Percentiles rank a stretch among this genome's conserved stretches.
Conservation (phyloP, 2,329 filamentous ascomycete genomes). For the Colletotrichum sojae region DNA sequence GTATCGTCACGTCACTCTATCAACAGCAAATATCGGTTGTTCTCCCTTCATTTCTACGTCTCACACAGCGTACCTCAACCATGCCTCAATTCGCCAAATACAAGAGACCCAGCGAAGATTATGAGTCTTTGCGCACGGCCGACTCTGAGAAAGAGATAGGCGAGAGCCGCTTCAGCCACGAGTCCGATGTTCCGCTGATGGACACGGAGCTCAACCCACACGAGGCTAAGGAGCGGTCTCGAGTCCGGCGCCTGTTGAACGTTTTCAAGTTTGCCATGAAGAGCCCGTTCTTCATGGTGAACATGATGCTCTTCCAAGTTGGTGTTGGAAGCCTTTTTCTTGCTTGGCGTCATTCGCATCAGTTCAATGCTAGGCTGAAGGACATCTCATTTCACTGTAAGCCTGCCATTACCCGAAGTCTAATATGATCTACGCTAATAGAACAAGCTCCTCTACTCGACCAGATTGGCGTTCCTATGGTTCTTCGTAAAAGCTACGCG, state of each 20-base stretch:
- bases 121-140: not conserved
- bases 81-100: not conserved
- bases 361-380: slow-evolving; percentile 3
- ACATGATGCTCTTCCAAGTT: slow-evolving; percentile 16
- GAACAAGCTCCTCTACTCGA: slow-evolving; percentile 11
- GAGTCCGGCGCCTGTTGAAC: not conserved
- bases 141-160: not conserved
- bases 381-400: slow-evolving; percentile 12
- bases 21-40: not conserved
- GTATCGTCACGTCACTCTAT: not conserved
- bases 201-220: not conserved
- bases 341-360: slow-evolving; percentile 10
- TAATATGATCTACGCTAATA: not conserved
- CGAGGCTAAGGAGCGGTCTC: not conserved
- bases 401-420: not conserved
- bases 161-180: slow-evolving; percentile 7
- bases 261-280: not conserved
- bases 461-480: slow-evolving; percentile 10
- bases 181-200: slow-evolving; percentile 13
- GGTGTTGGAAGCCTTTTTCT: slow-evolving; percentile 12
- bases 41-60: not conserved
- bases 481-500: slow-evolving; percentile 21
- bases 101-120: not conserved
- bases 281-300: slow-evolving; percentile 1
- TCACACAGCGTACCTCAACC: not conserved